phyloP scores from a whole-genome alignment of 2,329 filamentous ascomycete genomes.

The Thelonectria blattea region DNA sequence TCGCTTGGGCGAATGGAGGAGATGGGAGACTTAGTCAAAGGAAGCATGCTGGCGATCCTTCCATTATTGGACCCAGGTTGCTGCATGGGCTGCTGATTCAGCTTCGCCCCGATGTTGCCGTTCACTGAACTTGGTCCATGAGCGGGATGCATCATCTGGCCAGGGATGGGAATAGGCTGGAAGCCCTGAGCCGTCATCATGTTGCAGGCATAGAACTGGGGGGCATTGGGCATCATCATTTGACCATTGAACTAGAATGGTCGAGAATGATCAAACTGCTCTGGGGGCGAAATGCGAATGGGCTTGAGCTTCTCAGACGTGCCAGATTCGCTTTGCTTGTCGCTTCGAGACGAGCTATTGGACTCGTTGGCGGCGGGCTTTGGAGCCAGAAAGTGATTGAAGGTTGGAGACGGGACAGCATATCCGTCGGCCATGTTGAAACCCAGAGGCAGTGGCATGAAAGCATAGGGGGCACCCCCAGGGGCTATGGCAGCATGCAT shows the following conservation, averaged over 20 bases:
- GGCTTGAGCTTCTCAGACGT: conserved; percentile 42
- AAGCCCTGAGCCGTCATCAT: conserved; percentile 40
- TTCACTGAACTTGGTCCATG: conserved; percentile 11
- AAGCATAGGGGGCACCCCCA: conserved; percentile 42
- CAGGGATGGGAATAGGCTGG: conserved; percentile 35
- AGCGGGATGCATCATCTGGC: conserved; percentile 23
- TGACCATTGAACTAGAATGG: conserved; percentile 55
- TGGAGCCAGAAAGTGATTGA: conserved; percentile 30
- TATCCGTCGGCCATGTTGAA: conserved; percentile 41
- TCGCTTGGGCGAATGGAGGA: conserved; percentile 67
- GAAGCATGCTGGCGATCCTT: background rate
- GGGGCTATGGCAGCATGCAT: conserved; percentile 41
- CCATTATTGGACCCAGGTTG: background rate
- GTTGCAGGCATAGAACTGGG: conserved; percentile 36
- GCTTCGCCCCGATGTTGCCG: conserved; percentile 10
- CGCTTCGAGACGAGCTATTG: conserved; percentile 30
- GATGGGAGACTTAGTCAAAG: conserved; percentile 48
- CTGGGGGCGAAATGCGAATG: conserved; percentile 47
- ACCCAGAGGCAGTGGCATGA: conserved; percentile 51
- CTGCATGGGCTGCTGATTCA: conserved; percentile 18
- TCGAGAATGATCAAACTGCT: conserved; percentile 53
- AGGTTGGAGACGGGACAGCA: conserved; percentile 35
- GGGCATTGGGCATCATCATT: conserved; percentile 46
- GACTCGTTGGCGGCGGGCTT: conserved; percentile 30
- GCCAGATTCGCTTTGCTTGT: conserved; percentile 42